These are phyloP conservation scores for Vachellia pachyceras DNA, from an alignment of 306 rosid species.

Conservation along the genomic window DNA sequence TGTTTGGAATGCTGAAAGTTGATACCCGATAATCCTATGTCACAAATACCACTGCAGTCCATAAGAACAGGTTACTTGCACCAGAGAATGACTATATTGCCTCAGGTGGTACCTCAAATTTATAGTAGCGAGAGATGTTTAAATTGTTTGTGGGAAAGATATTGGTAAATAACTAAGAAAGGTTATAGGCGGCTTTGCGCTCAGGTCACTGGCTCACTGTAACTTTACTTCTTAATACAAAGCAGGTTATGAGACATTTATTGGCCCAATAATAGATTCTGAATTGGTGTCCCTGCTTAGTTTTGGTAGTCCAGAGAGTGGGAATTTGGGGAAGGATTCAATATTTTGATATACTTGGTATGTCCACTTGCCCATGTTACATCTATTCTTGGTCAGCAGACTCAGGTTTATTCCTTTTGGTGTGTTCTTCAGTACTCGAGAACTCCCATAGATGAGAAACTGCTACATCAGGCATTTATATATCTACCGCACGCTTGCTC, in stretches of 20 bases:
- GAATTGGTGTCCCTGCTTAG: neutral
- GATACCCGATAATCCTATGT: neutral
- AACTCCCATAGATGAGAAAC: constrained; percentile 1
- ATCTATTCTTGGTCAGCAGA: constrained; percentile 6
- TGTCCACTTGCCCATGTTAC: neutral
- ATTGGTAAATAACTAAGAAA: neutral
- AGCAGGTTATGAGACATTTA: neutral
- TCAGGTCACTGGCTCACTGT: neutral
- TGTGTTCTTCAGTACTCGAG: neutral
- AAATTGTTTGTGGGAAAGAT: constrained; percentile 8
- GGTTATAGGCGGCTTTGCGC: constrained; percentile 7
- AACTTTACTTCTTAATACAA: neutral
- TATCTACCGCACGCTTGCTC: too few species aligned
- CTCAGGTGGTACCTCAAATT: neutral
- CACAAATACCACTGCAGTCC: neutral
- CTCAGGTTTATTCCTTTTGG: neutral
- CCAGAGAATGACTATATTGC: neutral
- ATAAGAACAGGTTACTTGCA: neutral
- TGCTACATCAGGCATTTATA: neutral
- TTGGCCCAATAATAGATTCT: neutral
- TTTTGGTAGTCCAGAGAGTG: neutral
- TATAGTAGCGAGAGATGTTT: constrained; percentile 14
- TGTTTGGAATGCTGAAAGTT: neutral
- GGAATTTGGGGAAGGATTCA: neutral
- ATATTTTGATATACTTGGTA: neutral